Evolutionary conservation across 345 rosid species (phyloP), one percentile per base, ranked within the genome.

Genomic region (Gynandropsis gynandra): DNA sequence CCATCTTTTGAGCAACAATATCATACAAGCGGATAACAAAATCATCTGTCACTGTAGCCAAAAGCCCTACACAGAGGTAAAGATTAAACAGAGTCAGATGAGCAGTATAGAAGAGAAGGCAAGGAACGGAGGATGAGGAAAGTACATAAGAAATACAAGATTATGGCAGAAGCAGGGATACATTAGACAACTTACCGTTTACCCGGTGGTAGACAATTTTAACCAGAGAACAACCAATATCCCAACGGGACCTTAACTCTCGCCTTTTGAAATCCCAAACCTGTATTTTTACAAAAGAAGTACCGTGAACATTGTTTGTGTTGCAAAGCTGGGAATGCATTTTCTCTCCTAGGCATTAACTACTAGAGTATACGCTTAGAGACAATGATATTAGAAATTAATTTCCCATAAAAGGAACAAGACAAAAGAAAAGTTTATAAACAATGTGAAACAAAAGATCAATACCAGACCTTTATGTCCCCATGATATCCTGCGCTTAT

Each of bases 401-500:
- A 24, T 16, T 4, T 9, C 45, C 24, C 15, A 7, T 31, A 47
- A 19, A 16, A 55, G 19, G 41, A 43, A 19, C 41, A 56, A 57
- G 52, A 47, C 16, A 35, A 36, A 20, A 8, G 9, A 17, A 37
- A 65, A 12, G 9, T 37, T 64, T 38, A 2, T 24, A 24, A 2
- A 24, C 29, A 24, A 24, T 24, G 2, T 2, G 4, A 24, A 24
- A 24, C 4, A 24, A 9, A 19, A 45, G 12, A 17, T 8, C 17
- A 31, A 21, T 4, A 1, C 19, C 48, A 42, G 20, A 69, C 96
- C 95, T 92, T 92, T 29, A 87, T 55, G 56, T 85, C 97, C 33
- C 97, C 97, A 71, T 71, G 79, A 61, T 79, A 92, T 49, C 98
- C 96, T 5, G 85, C 90, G 76, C 98, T 92, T 56, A 92, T 87